Evolutionary conservation across 768 basidiomycete species (phyloP), one percentile per base, ranked within the genome.

Genomic region (Lactifluus pinguis): DNA sequence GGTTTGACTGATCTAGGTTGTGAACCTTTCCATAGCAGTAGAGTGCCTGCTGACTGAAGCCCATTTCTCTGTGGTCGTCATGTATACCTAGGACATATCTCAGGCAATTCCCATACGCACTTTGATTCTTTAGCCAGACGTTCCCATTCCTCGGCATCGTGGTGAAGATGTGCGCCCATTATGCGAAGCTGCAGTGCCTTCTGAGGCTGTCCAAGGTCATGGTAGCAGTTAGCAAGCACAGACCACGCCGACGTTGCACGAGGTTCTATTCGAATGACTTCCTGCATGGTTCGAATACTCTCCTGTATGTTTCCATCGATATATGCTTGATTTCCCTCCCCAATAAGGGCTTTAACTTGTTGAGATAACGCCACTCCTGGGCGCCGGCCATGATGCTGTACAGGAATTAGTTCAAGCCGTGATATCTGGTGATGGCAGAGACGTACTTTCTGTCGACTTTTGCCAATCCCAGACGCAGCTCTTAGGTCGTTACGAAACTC

Each of bases 181-280:
- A 98, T 88, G 50, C 87, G 79, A 54, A 93, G 78, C 69, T 93
- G 89, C 13, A 95, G 74, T 0, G 86, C 87, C 63, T 86, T 88
- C 54, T 87, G 78, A 2, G 71, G 70, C 60, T 95, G 82, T 6
- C 80, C 77, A 70, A 83, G 73, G 67, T 93, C 90, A 38, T 84
- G 80, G 69, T 92, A 87, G 67, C 90, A 91, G 64, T 87, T 83
- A 2, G 89, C 92, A 6, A 98, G 81, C 0, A 93, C 90, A 8
- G 84, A 83, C 95, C 95, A 99, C 1, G 93, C 89, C 2, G 83
- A 74, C 0, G 80, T 77, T 1, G 92, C 88, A 17, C 89, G 83
- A 2, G 95, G 92, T 70, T 99, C 95, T 58, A 94, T 91, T 9
- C 92, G 83, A 56, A 99, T 92, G 65, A 97, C 90, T 69, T 98